Evolutionary conservation across 441 rosid genomes (phyloP), one percentile per base, ranked within the genome.

Genomic region (Erodium moschatum): DNA sequence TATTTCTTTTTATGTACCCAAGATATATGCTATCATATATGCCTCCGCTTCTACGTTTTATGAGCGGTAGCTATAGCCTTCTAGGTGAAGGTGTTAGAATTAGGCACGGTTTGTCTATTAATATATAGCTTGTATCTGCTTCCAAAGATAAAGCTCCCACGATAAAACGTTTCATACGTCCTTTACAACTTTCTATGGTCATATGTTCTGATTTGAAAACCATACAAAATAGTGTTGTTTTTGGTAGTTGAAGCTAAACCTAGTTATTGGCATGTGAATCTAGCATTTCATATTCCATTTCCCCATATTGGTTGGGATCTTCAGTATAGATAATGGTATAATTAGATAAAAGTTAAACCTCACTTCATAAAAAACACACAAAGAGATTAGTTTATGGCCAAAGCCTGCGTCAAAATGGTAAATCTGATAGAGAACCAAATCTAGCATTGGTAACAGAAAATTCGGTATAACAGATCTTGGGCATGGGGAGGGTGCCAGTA

Each of bases 271-370:
- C 60, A 11, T 4, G 60, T 16, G 4, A 52, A 52, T 52, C 21
- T 52, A 52, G 6, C 60, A 48, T 48, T 52, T 52, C 60, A 52
- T 52, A 16, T 61, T 66, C 61, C 70, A 69, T 50, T 72, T 29
- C 68, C 72, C 72, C 44, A 64, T 50, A 38, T 46, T 44, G 58
- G 65, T 79, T 70, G 84, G 81, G 84, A 75, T 76, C 81, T 74
- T 78, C 84, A 67, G 72, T 68, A 74, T 71, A 73, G 76, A 80
- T 74, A 54, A 52, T 33, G 76, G 40, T 70, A 64, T 70, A 68
- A 67, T 70, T 77, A 68, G 78, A 71, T 66, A 75, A 66, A 42
- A 33, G 63, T 71, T 20, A 15, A 54, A 70, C 52, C 76, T 38
- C 6, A 62, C 15, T 38, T 69, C 67, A 67, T 64, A 70, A 46